Percentiles rank a stretch among this genome's conserved stretches.
phyloP scores from a whole-genome alignment of 73 alveolate species.

The Paramecium caudatum region DNA sequence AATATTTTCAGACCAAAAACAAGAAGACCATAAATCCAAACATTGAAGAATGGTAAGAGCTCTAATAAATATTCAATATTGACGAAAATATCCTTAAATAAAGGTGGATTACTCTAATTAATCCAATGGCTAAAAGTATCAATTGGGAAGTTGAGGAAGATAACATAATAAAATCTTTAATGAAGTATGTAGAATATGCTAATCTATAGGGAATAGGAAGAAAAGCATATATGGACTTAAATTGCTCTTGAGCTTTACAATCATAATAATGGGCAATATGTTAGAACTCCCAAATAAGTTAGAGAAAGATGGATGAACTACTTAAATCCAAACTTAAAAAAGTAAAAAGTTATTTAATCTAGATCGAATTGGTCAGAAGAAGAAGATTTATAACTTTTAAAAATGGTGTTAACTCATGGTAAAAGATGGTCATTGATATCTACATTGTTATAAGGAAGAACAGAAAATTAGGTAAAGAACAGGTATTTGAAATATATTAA shows the following conservation, averaged over 20 bases:
- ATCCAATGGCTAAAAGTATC: slow-evolving; percentile 58
- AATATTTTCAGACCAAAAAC: slow-evolving; percentile 39
- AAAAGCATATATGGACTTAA: slow-evolving; percentile 55
- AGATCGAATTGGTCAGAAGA: slow-evolving; percentile 85
- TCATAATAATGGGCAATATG: slow-evolving; percentile 59
- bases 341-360: slow-evolving; percentile 40
- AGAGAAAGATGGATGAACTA: slow-evolving; percentile 95
- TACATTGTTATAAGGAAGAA: slow-evolving; percentile 87
- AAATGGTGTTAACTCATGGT: slow-evolving; percentile 85
- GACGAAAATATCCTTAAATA: slow-evolving; percentile 37
- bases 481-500: slow-evolving; percentile 70
- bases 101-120: slow-evolving; percentile 59
- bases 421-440: slow-evolving; percentile 92
- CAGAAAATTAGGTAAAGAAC: slow-evolving; percentile 93
- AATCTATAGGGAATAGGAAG: slow-evolving; percentile 30
- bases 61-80: background rate
- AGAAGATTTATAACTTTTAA: slow-evolving; percentile 87
- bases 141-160: slow-evolving; percentile 66
- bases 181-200: slow-evolving; percentile 12
- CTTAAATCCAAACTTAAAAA: slow-evolving; percentile 88
- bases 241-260: slow-evolving; percentile 60
- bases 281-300: slow-evolving; percentile 82
- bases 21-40: slow-evolving; percentile 40
- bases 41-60: slow-evolving; percentile 21
- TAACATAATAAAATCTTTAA: slow-evolving; percentile 38